phyloP scores from a whole-genome alignment of 1,139 yeast genomes.

The Geotrichum candidum region DNA sequence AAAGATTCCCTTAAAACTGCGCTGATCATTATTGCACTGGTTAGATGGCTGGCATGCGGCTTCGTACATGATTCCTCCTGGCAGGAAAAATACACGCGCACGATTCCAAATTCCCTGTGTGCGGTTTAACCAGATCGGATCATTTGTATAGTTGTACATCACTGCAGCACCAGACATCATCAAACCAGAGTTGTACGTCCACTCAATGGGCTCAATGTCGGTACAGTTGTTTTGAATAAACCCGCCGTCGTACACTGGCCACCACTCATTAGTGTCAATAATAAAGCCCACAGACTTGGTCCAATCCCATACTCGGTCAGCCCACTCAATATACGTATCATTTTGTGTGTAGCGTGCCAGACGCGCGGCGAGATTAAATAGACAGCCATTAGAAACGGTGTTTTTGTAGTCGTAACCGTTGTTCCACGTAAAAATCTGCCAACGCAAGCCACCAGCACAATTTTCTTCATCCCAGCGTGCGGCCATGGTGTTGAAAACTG shows the following conservation, averaged over 20 bases:
- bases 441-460: constrained; percentile 86
- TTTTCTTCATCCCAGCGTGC: constrained; percentile 70
- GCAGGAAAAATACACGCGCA: constrained; percentile 54
- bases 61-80: constrained; percentile 62
- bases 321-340: constrained; percentile 74
- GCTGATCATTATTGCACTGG: constrained; percentile 81
- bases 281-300: constrained; percentile 56
- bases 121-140: constrained; percentile 63
- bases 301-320: constrained; percentile 81
- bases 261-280: constrained; percentile 37
- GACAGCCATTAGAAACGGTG: constrained; percentile 82
- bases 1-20: constrained; percentile 81
- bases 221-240: constrained; percentile 58
- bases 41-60: constrained; percentile 68
- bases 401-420: constrained; percentile 90
- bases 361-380: constrained; percentile 83
- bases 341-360: constrained; percentile 72
- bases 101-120: constrained; percentile 37
- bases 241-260: constrained; percentile 72
- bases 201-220: constrained; percentile 51
- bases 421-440: constrained; percentile 97
- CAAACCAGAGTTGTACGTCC: constrained; percentile 89
- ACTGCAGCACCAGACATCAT: constrained; percentile 77
- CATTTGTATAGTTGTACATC: constrained; percentile 66
- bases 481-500: constrained; percentile 85